Evolutionary conservation across 2,329 filamentous ascomycete genomes (phyloP).

Genomic region (Onygena corvina): DNA sequence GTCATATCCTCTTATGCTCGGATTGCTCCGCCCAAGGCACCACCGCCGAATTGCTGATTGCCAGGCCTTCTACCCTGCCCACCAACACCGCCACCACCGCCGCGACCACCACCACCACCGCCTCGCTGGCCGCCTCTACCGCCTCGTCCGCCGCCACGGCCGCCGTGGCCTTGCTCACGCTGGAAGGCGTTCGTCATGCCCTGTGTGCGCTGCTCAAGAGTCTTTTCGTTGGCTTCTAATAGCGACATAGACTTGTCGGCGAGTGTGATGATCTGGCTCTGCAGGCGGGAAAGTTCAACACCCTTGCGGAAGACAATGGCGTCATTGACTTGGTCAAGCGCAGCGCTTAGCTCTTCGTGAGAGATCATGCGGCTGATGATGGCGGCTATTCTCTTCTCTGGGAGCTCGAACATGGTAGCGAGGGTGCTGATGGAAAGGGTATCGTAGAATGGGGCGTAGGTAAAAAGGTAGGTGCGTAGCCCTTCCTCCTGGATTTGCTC

Average conservation of each 20-base stretch:
- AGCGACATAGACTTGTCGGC: slow-evolving; percentile 93
- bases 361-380: slow-evolving; percentile 99
- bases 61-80: slow-evolving; percentile 36
- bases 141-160: slow-evolving; percentile 51
- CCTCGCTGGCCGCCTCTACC: slow-evolving; percentile 42
- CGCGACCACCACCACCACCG: slow-evolving; percentile 29
- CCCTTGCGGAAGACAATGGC: slow-evolving; percentile 99
- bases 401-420: slow-evolving; percentile 88
- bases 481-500: slow-evolving; percentile 98
- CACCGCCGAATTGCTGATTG: slow-evolving; percentile 40
- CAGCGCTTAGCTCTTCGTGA: slow-evolving; percentile 92
- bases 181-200: slow-evolving; percentile 93
- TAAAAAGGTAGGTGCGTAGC: slow-evolving; percentile 95
- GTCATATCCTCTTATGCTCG: slow-evolving; percentile 33
- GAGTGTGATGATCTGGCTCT: slow-evolving; percentile 85
- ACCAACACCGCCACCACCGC: slow-evolving; percentile 29
- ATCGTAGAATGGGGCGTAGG: slow-evolving; percentile 98
- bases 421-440: slow-evolving; percentile 79
- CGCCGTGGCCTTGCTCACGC: slow-evolving; percentile 67
- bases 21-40: slow-evolving; percentile 41
- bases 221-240: slow-evolving; percentile 95
- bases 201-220: slow-evolving; percentile 90
- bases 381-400: slow-evolving; percentile 79
- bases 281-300: slow-evolving; percentile 88
- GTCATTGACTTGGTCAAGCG: slow-evolving; percentile 92